Percentiles rank a stretch among this genome's conserved stretches.
phyloP scores from a whole-genome alignment of 345 rosid genomes.

The Psidium friedrichsthalianum region DNA sequence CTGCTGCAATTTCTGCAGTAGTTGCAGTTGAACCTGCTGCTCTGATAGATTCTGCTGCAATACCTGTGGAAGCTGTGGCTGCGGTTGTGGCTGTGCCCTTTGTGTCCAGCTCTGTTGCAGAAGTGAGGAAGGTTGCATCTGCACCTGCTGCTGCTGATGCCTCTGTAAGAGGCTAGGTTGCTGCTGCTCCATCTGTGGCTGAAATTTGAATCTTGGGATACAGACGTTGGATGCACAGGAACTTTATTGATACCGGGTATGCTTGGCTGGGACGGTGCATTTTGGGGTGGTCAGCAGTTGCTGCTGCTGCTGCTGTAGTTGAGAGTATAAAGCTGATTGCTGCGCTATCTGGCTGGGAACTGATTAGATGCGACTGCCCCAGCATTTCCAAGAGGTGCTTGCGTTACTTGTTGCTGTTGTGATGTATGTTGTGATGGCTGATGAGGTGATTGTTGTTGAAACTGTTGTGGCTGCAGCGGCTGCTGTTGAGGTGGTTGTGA shows the following conservation, averaged over 20 bases:
- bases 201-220: conserved; percentile 52
- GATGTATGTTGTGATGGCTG: conserved; percentile 1
- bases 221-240: conserved; percentile 41
- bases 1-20: conserved; percentile 54
- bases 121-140: conserved; percentile 14
- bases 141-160: conserved; percentile 39
- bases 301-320: conserved; percentile 45
- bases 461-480: conserved; percentile 7
- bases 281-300: conserved; percentile 34
- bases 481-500: conserved; percentile 1
- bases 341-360: conserved; percentile 30
- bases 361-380: conserved; percentile 36
- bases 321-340: conserved; percentile 39
- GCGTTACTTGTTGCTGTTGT: conserved; percentile 28
- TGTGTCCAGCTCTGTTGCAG: conserved; percentile 48
- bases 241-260: conserved; percentile 25
- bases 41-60: conserved; percentile 63
- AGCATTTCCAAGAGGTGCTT: conserved; percentile 28
- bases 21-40: conserved; percentile 67
- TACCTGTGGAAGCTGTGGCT: conserved; percentile 25
- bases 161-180: conserved; percentile 37
- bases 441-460: conserved; percentile 16
- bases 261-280: conserved; percentile 26
- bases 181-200: conserved; percentile 59
- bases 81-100: conserved; percentile 41